Percentiles rank a stretch among this genome's conserved stretches.
Evolutionary conservation across 768 basidiomycete genomes (phyloP).

Genomic region (Omphalotus guepiniiformis): DNA sequence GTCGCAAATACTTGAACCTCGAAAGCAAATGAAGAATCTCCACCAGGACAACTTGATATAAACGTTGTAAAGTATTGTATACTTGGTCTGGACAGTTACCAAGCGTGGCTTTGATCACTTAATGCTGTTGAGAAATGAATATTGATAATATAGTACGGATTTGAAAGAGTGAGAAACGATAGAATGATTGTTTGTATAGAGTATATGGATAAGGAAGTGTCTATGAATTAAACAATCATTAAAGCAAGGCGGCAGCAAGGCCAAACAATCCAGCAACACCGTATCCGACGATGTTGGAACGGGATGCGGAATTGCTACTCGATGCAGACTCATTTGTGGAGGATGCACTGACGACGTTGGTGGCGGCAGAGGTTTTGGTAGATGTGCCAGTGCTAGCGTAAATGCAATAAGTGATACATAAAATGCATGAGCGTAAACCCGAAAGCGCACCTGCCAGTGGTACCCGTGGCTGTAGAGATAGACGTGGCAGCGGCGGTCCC

Average conservation of each 20-base stretch:
- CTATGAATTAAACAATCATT: slow-evolving; percentile 10
- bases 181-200: too few relatives aligned
- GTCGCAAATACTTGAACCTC: too few relatives aligned
- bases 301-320: slow-evolving; percentile 19
- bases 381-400: slow-evolving; percentile 1
- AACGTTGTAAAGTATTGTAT: too few relatives aligned
- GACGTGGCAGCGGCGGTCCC: background rate
- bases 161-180: too few relatives aligned
- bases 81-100: too few relatives aligned
- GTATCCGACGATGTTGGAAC: slow-evolving; percentile 24
- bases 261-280: slow-evolving; percentile 43
- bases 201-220: too few relatives aligned
- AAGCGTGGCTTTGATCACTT: too few relatives aligned
- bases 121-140: too few relatives aligned
- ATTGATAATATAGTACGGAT: too few relatives aligned
- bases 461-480: too few relatives aligned
- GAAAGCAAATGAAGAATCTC: too few relatives aligned
- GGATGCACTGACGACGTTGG: slow-evolving; percentile 7
- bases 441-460: background rate
- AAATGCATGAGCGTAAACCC: background rate
- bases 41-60: too few relatives aligned
- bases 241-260: slow-evolving; percentile 46
- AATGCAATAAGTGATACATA: background rate
- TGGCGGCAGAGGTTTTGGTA: background rate
- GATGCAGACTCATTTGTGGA: slow-evolving; percentile 16